Evolutionary conservation across 306 rosid genomes (phyloP).

Genomic region (Glycine latifolia): DNA sequence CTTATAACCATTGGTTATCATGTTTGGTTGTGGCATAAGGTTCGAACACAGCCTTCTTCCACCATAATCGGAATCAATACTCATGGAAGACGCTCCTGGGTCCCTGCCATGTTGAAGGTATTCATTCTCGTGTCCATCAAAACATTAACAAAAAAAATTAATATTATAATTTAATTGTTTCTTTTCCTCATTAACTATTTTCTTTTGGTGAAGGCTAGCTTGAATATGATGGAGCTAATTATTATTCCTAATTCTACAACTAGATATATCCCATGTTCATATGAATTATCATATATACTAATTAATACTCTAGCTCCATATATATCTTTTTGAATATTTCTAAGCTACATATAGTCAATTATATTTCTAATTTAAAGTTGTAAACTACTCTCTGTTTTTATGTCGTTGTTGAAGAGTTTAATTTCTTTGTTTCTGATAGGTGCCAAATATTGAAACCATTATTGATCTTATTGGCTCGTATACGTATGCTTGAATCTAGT

Average conservation of each 20-base stretch:
- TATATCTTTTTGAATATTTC: no score
- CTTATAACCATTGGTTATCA: constrained; percentile 65
- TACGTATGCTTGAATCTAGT: background rate
- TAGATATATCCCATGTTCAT: background rate
- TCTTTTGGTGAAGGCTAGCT: no score
- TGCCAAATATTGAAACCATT: background rate
- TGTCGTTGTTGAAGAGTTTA: background rate
- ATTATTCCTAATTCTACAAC: background rate
- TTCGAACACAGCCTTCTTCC: constrained; percentile 70
- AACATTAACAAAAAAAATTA: no score
- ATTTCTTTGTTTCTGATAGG: constrained; percentile 15
- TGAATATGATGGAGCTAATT: no score
- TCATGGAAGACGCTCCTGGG: constrained; percentile 80
- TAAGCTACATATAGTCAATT: no score
- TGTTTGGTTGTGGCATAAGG: constrained; percentile 86
- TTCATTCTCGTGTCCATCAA: no score
- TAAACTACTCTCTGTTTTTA: background rate
- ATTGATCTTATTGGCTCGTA: background rate
- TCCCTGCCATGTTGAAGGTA: constrained; percentile 88
- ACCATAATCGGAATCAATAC: constrained; percentile 83
- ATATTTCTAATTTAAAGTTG: background rate
- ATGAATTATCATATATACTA: no score
- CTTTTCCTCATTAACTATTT: no score
- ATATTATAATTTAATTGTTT: no score
- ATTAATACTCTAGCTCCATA: no score